Conservation (phyloP, 768 basidiomycete genomes). For the Mycena galopus region DNA sequence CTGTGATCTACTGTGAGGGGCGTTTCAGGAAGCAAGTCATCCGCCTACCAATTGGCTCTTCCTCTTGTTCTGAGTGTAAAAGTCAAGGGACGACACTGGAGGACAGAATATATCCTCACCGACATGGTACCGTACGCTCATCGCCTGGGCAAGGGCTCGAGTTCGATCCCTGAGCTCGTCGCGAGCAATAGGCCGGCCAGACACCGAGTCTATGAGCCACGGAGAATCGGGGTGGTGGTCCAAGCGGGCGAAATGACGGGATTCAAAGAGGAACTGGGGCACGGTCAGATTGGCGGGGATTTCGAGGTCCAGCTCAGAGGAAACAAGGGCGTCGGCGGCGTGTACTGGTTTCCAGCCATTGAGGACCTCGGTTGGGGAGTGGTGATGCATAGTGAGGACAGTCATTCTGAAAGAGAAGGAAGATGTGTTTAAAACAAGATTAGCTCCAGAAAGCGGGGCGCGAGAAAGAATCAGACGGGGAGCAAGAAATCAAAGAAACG, state of each 20-base stretch:
- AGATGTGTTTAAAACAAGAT: background rate
- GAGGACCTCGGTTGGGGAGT: background rate
- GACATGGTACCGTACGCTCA: constrained; percentile 41
- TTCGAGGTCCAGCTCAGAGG: constrained; percentile 12
- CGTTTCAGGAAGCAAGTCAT: background rate
- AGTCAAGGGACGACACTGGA: background rate
- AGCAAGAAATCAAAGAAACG: too few relatives aligned
- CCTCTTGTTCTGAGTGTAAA: background rate
- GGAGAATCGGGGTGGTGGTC: constrained; percentile 44
- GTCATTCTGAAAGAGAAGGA: background rate
- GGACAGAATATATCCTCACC: constrained; percentile 33
- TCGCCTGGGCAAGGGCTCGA: background rate
- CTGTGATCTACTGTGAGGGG: background rate
- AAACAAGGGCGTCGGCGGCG: background rate
- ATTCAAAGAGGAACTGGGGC: constrained; percentile 56
- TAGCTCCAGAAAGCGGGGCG: too few relatives aligned
- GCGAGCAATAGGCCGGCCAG: constrained; percentile 43
- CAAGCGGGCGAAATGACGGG: constrained; percentile 48
- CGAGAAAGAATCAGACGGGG: too few relatives aligned
- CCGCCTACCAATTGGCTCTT: constrained; percentile 7
- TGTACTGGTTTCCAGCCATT: background rate
- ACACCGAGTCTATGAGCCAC: constrained; percentile 55
- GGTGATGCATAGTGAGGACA: background rate
- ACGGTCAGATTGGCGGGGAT: constrained; percentile 55
- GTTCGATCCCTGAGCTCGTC: constrained; percentile 19